A percentile compares a stretch with the other conserved stretches of the same genome.
Evolutionary conservation across 371 early-diverging fungal genomes (phyloP).

Genomic region (Dichotomocladium elegans): DNA sequence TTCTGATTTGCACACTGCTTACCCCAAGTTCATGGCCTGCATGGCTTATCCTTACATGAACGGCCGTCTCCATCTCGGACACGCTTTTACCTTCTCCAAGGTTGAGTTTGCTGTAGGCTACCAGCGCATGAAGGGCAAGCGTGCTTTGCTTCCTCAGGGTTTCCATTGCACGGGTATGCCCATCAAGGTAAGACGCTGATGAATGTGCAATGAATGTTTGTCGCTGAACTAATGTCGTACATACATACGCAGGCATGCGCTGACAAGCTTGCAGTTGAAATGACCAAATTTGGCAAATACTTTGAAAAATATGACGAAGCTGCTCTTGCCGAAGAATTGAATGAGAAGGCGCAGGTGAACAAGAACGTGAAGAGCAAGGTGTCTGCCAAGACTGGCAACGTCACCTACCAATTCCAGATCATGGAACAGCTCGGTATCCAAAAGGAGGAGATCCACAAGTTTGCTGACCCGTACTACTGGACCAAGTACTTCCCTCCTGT

Average conservation of each 20-base stretch:
- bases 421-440: constrained; percentile 93
- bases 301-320: constrained; percentile 61
- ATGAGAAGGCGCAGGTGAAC: constrained; percentile 44
- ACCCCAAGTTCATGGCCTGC: constrained; percentile 94
- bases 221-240: neutral
- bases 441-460: constrained; percentile 87
- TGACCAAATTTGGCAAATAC: constrained; percentile 88
- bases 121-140: constrained; percentile 93
- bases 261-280: constrained; percentile 95
- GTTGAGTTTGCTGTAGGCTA: constrained; percentile 96
- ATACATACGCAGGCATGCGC: constrained; percentile 80
- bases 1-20: constrained; percentile 55
- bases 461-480: constrained; percentile 97
- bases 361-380: constrained; percentile 85
- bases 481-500: constrained; percentile 94
- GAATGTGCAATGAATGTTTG: neutral
- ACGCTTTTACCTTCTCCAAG: constrained; percentile 97
- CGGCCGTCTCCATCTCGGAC: constrained; percentile 98
- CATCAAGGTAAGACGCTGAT: constrained; percentile 87
- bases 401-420: constrained; percentile 95
- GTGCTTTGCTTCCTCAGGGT: constrained; percentile 96
- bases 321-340: constrained; percentile 45
- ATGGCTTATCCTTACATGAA: constrained; percentile 99
- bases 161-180: constrained; percentile 99
- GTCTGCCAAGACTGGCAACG: constrained; percentile 81